Evolutionary conservation across 2,329 filamentous ascomycete species (phyloP), one percentile per base, ranked within the genome.

Genomic region (Pestalotiopsis sp.): DNA sequence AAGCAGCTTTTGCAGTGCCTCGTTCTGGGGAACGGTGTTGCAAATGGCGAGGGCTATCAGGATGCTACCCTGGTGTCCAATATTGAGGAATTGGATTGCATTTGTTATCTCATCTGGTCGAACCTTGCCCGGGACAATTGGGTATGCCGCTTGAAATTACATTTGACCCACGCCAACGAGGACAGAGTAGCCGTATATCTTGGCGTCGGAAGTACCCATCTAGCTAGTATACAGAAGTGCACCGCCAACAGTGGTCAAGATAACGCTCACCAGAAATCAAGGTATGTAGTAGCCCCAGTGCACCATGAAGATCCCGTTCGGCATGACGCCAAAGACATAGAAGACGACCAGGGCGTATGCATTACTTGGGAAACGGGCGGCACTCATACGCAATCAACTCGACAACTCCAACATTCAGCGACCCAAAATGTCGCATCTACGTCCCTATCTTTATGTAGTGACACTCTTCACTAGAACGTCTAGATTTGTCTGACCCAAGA

Each of bases 151-250:
- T 1, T 79, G 72, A 69, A 81, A 82, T 1, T 74, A 73, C 0
- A 78, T 75, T 59, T 81, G 77, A 0, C 84, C 84, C 9, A 81
- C 71, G 1, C 80, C 84, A 0, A 85, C 68, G 2, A 86, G 70
- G 12, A 83, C 73, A 3, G 71, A 74, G 68, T 77, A 81, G 3
- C 79, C 80, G 63, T 81, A 81, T 1, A 81, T 76, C 3, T 71
- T 69, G 36, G 68, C 66, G 1, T 69, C 69, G 13, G 68, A 59
- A 1, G 78, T 76, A 7, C 41, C 4, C 4, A 45, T 52, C 52
- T 68, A n/a, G 11, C 69, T 62, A 11, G 64, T 67, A 38, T 64
- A 64, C 74, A 84, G 76, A 31, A 82, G 71, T 0, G 77, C 78
- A 17, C 76, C 77, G 1, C 81, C 83, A 7, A 78, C 72, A 1